Conservation (phyloP, 2,329 filamentous ascomycete genomes). For the Microsporum ferrugineum region DNA sequence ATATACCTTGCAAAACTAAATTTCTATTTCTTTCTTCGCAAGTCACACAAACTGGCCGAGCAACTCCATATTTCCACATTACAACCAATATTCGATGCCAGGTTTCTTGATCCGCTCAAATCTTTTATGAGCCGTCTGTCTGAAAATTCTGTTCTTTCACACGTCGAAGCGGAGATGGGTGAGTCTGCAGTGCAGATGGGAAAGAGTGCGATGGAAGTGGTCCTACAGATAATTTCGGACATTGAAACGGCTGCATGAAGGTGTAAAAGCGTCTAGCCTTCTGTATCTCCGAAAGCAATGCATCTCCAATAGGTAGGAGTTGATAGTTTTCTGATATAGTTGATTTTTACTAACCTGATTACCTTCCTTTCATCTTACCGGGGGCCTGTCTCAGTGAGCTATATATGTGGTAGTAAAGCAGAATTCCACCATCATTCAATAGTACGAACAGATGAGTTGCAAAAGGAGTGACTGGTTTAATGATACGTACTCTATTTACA, state of each 20-base stretch:
- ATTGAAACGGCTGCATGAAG: slow-evolving; percentile 6
- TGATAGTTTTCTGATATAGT: no score
- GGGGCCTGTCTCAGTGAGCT: no score
- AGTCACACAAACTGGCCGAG: slow-evolving; percentile 38
- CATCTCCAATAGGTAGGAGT: not conserved
- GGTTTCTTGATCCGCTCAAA: slow-evolving; percentile 26
- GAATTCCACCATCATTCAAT: no score
- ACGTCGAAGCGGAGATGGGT: slow-evolving; percentile 11
- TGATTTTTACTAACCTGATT: not conserved
- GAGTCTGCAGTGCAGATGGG: slow-evolving; percentile 9
- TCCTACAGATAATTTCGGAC: slow-evolving; percentile 11
- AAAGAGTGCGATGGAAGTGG: slow-evolving; percentile 9
- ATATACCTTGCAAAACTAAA: slow-evolving; percentile 47
- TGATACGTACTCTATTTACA: not conserved
- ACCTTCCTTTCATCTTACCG: no score
- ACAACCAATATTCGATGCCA: slow-evolving; percentile 22
- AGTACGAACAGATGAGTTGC: not conserved
- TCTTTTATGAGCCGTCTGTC: slow-evolving; percentile 6
- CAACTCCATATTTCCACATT: slow-evolving; percentile 36
- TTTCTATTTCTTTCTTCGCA: slow-evolving; percentile 45
- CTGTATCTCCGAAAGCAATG: not conserved
- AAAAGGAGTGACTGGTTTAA: not conserved
- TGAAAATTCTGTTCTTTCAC: slow-evolving; percentile 5
- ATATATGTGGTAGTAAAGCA: no score
- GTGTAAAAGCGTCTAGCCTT: not conserved